These are phyloP conservation scores for Crepidotus variabilis DNA, from an alignment of 768 basidiomycete genomes.

Conservation along the genomic window DNA sequence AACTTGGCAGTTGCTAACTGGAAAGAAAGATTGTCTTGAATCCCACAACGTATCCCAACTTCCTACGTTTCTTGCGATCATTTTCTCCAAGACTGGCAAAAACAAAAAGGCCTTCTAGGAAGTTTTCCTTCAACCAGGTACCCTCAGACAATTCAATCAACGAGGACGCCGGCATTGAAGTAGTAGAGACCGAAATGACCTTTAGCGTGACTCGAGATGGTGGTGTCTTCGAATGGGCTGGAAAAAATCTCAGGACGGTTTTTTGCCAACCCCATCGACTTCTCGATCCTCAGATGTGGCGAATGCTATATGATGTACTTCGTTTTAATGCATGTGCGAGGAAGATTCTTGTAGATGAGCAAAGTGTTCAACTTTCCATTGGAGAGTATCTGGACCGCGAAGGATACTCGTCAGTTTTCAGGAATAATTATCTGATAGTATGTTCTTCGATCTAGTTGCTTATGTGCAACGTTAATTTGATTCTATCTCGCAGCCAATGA, in stretches of 20 bases:
- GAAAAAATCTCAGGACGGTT: constrained; percentile 53
- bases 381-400: constrained; percentile 61
- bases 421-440: constrained; percentile 74
- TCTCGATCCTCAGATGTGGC: constrained; percentile 64
- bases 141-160: constrained; percentile 1
- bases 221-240: constrained; percentile 77
- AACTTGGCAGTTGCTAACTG: background rate
- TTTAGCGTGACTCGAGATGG: constrained; percentile 71
- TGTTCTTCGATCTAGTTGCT: constrained; percentile 16
- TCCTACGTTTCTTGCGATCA: constrained; percentile 60
- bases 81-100: constrained; percentile 18
- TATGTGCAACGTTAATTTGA: background rate
- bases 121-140: constrained; percentile 4
- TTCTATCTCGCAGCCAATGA: constrained; percentile 57
- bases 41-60: constrained; percentile 75
- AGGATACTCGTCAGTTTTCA: constrained; percentile 64
- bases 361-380: constrained; percentile 45
- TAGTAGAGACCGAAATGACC: constrained; percentile 68
- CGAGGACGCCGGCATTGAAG: constrained; percentile 33
- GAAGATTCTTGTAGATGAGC: constrained; percentile 33
- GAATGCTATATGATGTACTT: constrained; percentile 66
- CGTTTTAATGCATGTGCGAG: constrained; percentile 71
- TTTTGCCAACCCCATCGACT: constrained; percentile 67
- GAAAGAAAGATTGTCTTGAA: constrained; percentile 66
- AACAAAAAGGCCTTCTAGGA: background rate